These are phyloP conservation scores for Pilobolus umbonatus DNA, from an alignment of 192 early-diverging fungal species.

Conservation along the genomic window DNA sequence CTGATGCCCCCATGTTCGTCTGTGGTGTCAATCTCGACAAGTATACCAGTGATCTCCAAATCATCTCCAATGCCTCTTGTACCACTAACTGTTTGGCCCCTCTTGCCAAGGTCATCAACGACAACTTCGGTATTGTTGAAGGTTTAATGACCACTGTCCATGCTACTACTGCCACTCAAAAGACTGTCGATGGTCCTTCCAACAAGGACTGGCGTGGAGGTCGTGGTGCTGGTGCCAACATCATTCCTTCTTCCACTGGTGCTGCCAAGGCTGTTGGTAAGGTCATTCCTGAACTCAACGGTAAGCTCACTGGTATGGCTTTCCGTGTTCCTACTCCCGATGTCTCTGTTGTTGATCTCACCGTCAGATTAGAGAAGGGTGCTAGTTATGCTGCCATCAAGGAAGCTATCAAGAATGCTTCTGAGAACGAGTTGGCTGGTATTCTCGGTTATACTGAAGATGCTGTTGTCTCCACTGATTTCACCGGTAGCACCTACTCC, in stretches of 20 bases:
- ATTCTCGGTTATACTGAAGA: conserved; percentile 91
- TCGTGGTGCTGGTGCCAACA: conserved; percentile 87
- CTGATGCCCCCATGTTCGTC: conserved; percentile 96
- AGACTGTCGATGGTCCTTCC: conserved; percentile 96
- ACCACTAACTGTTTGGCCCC: conserved; percentile 99
- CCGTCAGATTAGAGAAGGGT: conserved; percentile 79
- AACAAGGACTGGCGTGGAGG: conserved; percentile 94
- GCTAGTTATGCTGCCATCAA: conserved; percentile 90
- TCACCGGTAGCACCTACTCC: conserved; percentile 75
- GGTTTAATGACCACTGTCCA: conserved; percentile 97
- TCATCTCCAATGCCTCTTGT: conserved; percentile 98
- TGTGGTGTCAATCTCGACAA: conserved; percentile 90
- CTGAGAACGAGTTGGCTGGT: conserved; percentile 71
- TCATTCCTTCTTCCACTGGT: conserved; percentile 95
- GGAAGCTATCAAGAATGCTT: conserved; percentile 74
- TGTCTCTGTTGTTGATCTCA: conserved; percentile 96
- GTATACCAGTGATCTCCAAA: conserved; percentile 75
- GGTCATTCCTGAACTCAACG: conserved; percentile 88
- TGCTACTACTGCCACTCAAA: conserved; percentile 96
- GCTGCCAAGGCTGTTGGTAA: conserved; percentile 98
- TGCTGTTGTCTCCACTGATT: conserved; percentile 92
- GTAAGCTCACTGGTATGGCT: conserved; percentile 97
- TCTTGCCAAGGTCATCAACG: conserved; percentile 91
- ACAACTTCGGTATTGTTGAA: conserved; percentile 92
- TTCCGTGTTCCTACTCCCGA: conserved; percentile 92